Conservation (phyloP, 2,329 filamentous ascomycete species). For the Elsinoe australis region DNA sequence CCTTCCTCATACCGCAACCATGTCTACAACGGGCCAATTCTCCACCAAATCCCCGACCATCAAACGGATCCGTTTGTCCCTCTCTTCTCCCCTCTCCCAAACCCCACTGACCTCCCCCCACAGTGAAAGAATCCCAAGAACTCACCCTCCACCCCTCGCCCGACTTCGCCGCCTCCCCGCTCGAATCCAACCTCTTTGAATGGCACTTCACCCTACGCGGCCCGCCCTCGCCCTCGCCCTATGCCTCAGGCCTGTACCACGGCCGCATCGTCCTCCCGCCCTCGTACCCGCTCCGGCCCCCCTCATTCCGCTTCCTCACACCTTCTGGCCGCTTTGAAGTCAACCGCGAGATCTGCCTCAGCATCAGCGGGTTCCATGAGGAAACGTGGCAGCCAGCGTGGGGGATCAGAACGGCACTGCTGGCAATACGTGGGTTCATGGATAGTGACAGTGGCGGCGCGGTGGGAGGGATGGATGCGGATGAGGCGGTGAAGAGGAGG, state of each 20-base stretch:
- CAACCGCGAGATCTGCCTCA: conserved; percentile 93
- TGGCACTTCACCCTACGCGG: conserved; percentile 99
- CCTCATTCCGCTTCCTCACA: conserved; percentile 91
- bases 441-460: conserved; percentile 82
- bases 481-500: conserved; percentile 55
- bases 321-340: conserved; percentile 89
- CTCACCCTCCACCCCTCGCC: conserved; percentile 70
- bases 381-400: conserved; percentile 98
- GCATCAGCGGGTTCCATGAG: conserved; percentile 90
- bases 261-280: conserved; percentile 87
- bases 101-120: conserved; percentile 23
- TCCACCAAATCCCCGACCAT: conserved; percentile 77
- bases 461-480: conserved; percentile 78
- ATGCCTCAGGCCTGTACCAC: conserved; percentile 80
- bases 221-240: conserved; percentile 69
- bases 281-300: conserved; percentile 83
- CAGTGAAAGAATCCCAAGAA: conserved; percentile 85
- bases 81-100: conserved; percentile 11
- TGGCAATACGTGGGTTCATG: conserved; percentile 80
- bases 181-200: conserved; percentile 87
- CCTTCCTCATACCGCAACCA: too few relatives aligned
- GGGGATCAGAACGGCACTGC: conserved; percentile 84
- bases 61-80: conserved; percentile 64
- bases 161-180: conserved; percentile 76
- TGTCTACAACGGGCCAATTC: conserved; percentile 32